Evolutionary conservation across 495 filamentous ascomycete species (phyloP), one percentile per base, ranked within the genome.

Genomic region (Aspergillus bertholletiae): DNA sequence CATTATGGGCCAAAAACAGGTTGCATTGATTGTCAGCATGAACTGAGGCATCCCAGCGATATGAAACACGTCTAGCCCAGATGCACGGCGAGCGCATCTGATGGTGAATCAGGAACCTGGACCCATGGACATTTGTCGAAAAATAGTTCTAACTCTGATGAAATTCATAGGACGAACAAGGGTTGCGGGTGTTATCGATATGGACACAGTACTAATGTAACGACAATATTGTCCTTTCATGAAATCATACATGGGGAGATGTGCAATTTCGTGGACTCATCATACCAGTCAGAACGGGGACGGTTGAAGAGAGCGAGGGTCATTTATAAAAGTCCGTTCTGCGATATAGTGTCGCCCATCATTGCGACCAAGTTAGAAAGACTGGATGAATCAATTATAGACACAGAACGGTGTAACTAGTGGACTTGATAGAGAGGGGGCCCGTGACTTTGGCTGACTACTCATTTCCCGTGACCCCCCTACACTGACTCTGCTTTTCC

Each of bases 381-480:
- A n/a, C n/a, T n/a, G n/a, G n/a, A n/a, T n/a, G n/a, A n/a, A n/a
- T n/a, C n/a, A n/a, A n/a, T n/a, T n/a, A n/a, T n/a, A n/a, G n/a
- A 28, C 26, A 28, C 5, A 28, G 26, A 8, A 28, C 4, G 26
- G 8, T 5, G 26, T 28, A 8, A 28, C 5, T 28, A 5, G 26
- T 28, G 26, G 26, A 8, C 26, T 28, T 28, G 26, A 5, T 28
- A 5, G 26, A 8, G 26, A 8, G 26, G 26, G 26, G 26, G 26
- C 26, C 26, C 26, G 26, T 28, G 26, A 28, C 26, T 28, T 28
- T 46, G 20, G 26, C 26, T 28, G 26, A 28, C 26, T 28, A 28
- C 26, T n/a, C n/a, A n/a, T 34, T 18, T 49, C 28, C 46, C 27
- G 46, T 49, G n/a, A n/a, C n/a, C n/a, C n/a, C 46, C 17, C 35